phyloP scores from a whole-genome alignment of 108 stramenopile species.

The Chaetoceros muelleri region DNA sequence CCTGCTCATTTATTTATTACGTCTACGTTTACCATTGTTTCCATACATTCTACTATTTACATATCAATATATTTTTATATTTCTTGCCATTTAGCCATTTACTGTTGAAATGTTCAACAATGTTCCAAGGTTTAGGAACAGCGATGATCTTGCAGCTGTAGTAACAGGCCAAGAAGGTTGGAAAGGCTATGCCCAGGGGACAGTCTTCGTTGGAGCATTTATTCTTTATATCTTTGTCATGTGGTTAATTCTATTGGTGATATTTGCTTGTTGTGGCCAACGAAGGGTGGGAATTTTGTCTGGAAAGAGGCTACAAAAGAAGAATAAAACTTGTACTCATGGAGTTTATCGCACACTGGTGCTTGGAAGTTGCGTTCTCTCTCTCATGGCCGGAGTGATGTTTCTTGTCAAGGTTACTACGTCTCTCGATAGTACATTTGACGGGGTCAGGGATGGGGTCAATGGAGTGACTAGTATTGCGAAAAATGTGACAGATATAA shows the following conservation, averaged over 20 bases:
- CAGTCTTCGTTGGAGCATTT: slow-evolving; percentile 20
- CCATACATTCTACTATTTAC: too few relatives aligned
- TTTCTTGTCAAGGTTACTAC: background rate
- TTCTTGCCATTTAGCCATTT: too few relatives aligned
- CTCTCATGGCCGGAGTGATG: background rate
- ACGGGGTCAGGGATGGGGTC: background rate
- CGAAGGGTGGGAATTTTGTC: slow-evolving; percentile 21
- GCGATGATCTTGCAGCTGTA: background rate
- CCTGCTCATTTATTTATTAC: too few relatives aligned
- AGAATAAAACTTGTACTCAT: background rate
- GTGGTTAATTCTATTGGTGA: slow-evolving; percentile 16
- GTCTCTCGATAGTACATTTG: background rate
- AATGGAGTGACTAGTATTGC: background rate
- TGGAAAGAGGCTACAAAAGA: slow-evolving; percentile 2
- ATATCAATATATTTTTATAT: too few relatives aligned
- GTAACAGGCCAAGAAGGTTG: background rate
- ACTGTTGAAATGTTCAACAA: background rate
- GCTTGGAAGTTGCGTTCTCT: background rate
- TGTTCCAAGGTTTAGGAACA: background rate
- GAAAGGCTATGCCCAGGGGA: slow-evolving; percentile 15
- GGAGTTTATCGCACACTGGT: background rate
- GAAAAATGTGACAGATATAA: background rate
- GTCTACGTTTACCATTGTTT: too few relatives aligned
- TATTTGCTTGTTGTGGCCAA: slow-evolving; percentile 30
- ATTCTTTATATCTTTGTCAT: slow-evolving; percentile 16